phyloP scores from a whole-genome alignment of 768 basidiomycete genomes.

The Boletus rufocinnamomeus region DNA sequence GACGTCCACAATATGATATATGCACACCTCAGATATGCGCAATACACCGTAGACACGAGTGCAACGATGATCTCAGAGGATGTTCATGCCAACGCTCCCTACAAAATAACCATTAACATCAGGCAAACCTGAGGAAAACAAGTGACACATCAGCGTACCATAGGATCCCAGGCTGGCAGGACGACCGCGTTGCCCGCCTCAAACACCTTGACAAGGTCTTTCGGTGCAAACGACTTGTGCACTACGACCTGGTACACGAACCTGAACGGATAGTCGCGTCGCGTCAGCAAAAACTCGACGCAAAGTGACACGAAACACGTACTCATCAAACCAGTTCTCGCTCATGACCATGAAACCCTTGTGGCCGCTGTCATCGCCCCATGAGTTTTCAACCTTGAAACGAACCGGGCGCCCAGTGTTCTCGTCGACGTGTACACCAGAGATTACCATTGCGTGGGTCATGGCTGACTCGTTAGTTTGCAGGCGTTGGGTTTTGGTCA shows the following conservation, averaged over 20 bases:
- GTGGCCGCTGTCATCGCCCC: slow-evolving; percentile 76
- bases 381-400: slow-evolving; percentile 98
- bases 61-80: background rate
- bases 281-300: slow-evolving; percentile 1
- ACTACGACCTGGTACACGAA: slow-evolving; percentile 94
- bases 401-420: slow-evolving; percentile 69
- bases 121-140: background rate
- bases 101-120: background rate
- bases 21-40: background rate
- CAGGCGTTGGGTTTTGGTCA: slow-evolving; percentile 85
- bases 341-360: slow-evolving; percentile 94
- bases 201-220: slow-evolving; percentile 78
- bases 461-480: slow-evolving; percentile 82
- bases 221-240: slow-evolving; percentile 75
- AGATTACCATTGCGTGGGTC: slow-evolving; percentile 92
- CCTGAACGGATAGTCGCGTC: slow-evolving; percentile 37
- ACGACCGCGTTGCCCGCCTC: slow-evolving; percentile 66
- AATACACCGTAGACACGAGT: background rate
- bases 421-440: slow-evolving; percentile 84
- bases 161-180: slow-evolving; percentile 82
- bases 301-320: slow-evolving; percentile 32
- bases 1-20: background rate
- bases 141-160: slow-evolving; percentile 22
- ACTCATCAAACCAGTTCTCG: slow-evolving; percentile 91
- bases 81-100: slow-evolving; percentile 31